Evolutionary conservation across 352 stramenopile genomes (phyloP), one percentile per base, ranked within the genome.

Genomic region (Globisporangium camurandrum): DNA sequence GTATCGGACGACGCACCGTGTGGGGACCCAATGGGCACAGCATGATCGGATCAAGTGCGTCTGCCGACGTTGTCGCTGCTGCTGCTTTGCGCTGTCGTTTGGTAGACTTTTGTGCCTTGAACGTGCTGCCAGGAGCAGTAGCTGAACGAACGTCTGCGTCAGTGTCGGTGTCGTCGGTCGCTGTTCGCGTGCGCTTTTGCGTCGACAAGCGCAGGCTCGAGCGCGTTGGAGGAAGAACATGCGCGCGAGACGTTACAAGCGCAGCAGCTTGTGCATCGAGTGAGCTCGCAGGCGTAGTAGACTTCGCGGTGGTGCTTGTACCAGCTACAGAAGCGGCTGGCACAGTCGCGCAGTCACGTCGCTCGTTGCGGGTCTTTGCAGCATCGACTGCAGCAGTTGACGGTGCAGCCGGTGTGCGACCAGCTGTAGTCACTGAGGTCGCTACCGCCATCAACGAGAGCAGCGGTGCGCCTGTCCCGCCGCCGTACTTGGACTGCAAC

Each of bases 21-120:
- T 94, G 64, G 22, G 67, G 67, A 5, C 75, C 79, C 26, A 96
- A 56, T 43, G 79, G 72, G 16, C 72, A 75, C 45, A 95, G 62
- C 84, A 95, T 93, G 51, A 96, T 95, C 30, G 86, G 86, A 57
- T 96, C 86, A 2, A 87, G 62, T 22, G 77, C 80, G 57, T 93
- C 94, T 30, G 84, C 76, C 42, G 71, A 55, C 31, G 59, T 48
- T 24, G 14, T 7, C 30, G 14, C 8, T 3, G 30, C 8, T 12
- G 30, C 30, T 34, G 30, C 30, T 12, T 7, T 34, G 8, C 14
- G 20, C 60, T 90, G 89, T 46, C 56, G 42, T 52, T 73, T 84
- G 62, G 86, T 88, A 39, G 52, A 66, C 27, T 62, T 33, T 8
- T 31, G 14, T 3, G 16, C 14, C 46, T 8, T 49, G 38, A 3